These are phyloP conservation scores for Xanthoconium separans DNA, from an alignment of 1,284 basidiomycete genomes.

Conservation along the genomic window DNA sequence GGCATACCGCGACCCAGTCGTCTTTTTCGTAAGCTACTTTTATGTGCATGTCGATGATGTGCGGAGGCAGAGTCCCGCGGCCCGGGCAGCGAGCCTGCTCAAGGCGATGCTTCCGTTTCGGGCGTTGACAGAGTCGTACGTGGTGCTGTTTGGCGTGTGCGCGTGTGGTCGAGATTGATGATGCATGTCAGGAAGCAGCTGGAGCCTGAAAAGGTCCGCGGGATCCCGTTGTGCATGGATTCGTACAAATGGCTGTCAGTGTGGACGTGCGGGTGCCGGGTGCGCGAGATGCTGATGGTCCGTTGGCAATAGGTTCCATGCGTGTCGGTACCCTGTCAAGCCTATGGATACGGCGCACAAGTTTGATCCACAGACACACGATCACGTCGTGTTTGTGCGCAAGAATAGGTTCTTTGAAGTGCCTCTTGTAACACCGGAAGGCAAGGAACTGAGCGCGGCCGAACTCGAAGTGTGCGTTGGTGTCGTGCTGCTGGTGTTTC, in stretches of 20 bases:
- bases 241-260: conserved; percentile 92
- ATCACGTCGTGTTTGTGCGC: conserved; percentile 88
- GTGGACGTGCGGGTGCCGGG: not conserved
- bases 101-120: conserved; percentile 86
- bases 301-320: conserved; percentile 69
- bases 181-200: conserved; percentile 59
- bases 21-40: conserved; percentile 95
- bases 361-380: conserved; percentile 74
- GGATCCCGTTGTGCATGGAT: conserved; percentile 85
- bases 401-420: conserved; percentile 92
- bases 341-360: conserved; percentile 84
- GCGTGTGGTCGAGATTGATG: not conserved
- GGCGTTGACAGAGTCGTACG: conserved; percentile 76
- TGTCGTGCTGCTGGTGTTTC: not conserved
- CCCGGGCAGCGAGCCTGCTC: conserved; percentile 77
- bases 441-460: conserved; percentile 67
- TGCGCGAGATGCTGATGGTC: conserved; percentile 1
- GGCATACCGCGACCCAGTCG: conserved; percentile 85
- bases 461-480: conserved; percentile 71
- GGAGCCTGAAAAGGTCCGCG: conserved; percentile 87
- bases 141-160: conserved; percentile 4
- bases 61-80: conserved; percentile 53
- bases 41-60: conserved; percentile 84
- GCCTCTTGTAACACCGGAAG: conserved; percentile 60
- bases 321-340: conserved; percentile 81